These are phyloP conservation scores for Mycena capillaripes DNA, from an alignment of 768 basidiomycete species.

Conservation along the genomic window DNA sequence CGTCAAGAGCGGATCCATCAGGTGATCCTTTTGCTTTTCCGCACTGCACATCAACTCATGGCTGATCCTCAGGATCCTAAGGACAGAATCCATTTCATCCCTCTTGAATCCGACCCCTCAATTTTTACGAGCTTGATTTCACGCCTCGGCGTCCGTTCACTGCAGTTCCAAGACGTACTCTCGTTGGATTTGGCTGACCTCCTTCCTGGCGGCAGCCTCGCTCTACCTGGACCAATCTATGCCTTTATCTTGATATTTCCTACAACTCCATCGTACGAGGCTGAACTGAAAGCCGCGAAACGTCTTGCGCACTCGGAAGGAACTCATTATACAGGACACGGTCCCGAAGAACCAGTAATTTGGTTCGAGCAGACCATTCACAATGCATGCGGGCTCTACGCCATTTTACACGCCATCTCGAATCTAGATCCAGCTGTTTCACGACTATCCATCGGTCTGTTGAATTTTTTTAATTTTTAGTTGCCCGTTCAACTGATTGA, in stretches of 20 bases:
- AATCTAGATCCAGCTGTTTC: constrained; percentile 41
- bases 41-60: background rate
- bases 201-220: constrained; percentile 37
- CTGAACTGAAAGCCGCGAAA: constrained; percentile 40
- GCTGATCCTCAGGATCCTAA: background rate
- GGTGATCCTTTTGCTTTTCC: background rate
- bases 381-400: constrained; percentile 56
- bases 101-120: constrained; percentile 54
- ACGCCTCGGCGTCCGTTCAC: constrained; percentile 45
- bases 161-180: constrained; percentile 51
- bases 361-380: constrained; percentile 56
- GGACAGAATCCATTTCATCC: constrained; percentile 47
- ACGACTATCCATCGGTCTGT: constrained; percentile 41
- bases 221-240: constrained; percentile 47
- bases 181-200: constrained; percentile 51
- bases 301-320: constrained; percentile 28
- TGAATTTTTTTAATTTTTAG: too few species aligned
- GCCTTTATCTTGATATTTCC: constrained; percentile 51
- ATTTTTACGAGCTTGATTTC: constrained; percentile 52
- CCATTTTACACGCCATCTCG: constrained; percentile 49
- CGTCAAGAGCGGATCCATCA: background rate
- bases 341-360: constrained; percentile 48
- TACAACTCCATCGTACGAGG: constrained; percentile 40
- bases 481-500: background rate
- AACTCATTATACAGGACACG: constrained; percentile 45